Evolutionary conservation across 371 early-diverging fungal species (phyloP).

Genomic region (Mucor velutinosus): DNA sequence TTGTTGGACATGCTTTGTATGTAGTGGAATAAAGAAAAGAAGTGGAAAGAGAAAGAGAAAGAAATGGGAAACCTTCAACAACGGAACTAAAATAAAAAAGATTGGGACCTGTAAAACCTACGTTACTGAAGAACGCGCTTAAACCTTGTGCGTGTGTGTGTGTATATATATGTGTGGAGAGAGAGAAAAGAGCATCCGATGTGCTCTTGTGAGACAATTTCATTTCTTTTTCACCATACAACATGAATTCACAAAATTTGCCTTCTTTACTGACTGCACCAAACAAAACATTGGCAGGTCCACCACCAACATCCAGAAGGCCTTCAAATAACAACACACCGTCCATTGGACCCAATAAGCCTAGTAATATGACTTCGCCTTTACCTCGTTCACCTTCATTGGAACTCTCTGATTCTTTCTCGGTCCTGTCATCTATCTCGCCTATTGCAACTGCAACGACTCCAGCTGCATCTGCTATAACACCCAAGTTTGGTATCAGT

Average conservation of each 20-base stretch:
- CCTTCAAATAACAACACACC: constrained; percentile 22
- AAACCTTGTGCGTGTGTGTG: not conserved
- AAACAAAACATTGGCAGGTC: constrained; percentile 32
- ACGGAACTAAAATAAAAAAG: no score
- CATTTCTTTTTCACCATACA: not conserved
- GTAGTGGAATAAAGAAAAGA: not conserved
- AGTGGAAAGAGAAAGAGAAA: not conserved
- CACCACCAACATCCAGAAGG: constrained; percentile 23
- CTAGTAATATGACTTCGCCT: constrained; percentile 8
- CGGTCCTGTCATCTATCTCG: constrained; percentile 12
- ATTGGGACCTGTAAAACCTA: no score
- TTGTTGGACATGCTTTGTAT: constrained; percentile 63
- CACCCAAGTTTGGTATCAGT: not conserved
- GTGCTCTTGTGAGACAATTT: not conserved
- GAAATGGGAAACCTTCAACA: not conserved
- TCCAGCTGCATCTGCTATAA: not conserved
- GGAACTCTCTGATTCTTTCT: constrained; percentile 36
- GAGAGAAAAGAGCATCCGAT: not conserved
- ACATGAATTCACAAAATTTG: constrained; percentile 1
- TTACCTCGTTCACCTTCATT: constrained; percentile 30
- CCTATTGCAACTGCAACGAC: not conserved
- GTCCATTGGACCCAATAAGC: not conserved
- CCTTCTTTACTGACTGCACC: constrained; percentile 32
- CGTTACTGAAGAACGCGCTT: not conserved
- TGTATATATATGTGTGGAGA: no score